phyloP scores from a whole-genome alignment of 129 eudicot genomes.

The Arctium minus region DNA sequence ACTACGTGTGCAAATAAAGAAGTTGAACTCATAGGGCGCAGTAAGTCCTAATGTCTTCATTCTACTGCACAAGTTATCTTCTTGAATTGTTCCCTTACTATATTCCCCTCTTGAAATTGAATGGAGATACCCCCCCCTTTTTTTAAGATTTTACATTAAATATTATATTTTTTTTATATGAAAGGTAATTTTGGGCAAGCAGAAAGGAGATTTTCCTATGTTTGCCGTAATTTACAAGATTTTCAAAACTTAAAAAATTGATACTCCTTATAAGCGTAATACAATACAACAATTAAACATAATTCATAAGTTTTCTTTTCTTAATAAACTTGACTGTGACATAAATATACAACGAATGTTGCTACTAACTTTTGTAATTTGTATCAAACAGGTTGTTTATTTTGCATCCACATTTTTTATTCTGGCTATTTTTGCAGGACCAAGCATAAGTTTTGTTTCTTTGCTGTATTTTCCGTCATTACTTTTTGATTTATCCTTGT shows the following conservation, averaged over 20 bases:
- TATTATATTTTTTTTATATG: too few relatives aligned
- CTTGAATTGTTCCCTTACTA: too few relatives aligned
- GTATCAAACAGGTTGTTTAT: conserved; percentile 61
- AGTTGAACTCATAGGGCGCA: too few relatives aligned
- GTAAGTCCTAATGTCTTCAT: too few relatives aligned
- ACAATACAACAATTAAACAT: not conserved
- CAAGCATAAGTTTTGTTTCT: conserved; percentile 54
- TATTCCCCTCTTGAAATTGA: too few relatives aligned
- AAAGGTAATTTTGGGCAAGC: too few relatives aligned
- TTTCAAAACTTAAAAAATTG: not conserved
- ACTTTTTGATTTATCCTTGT: not conserved
- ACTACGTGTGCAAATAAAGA: too few relatives aligned
- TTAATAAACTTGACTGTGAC: not conserved
- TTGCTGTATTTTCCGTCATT: not conserved
- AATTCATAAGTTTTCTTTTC: not conserved
- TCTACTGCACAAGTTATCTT: too few relatives aligned
- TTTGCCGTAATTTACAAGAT: not conserved
- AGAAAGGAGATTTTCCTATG: not conserved
- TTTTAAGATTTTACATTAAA: too few relatives aligned
- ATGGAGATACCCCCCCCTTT: too few relatives aligned
- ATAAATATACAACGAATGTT: not conserved
- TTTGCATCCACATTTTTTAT: conserved; percentile 56
- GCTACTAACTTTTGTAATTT: conserved; percentile 15
- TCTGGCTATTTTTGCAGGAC: conserved; percentile 61
- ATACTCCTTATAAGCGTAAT: not conserved